Conservation (phyloP, 805 yeast genomes). For the Metschnikowia continentalis region DNA sequence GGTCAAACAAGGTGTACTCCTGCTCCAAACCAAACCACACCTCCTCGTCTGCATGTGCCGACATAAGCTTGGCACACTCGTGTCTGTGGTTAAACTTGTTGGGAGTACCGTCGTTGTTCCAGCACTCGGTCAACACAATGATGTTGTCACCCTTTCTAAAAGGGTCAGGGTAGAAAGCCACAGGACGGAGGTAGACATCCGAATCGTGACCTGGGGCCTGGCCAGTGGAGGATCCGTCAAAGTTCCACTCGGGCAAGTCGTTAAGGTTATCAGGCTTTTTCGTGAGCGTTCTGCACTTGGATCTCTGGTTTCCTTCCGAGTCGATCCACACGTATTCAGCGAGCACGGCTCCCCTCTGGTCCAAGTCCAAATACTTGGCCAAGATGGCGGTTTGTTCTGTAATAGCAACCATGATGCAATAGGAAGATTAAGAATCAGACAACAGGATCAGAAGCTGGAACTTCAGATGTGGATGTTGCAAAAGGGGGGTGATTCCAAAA, state of each 20-base stretch:
- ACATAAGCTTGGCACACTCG: conserved; percentile 92
- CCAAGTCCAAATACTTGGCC: conserved; percentile 76
- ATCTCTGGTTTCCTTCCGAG: conserved; percentile 83
- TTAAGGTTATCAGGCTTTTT: conserved; percentile 67
- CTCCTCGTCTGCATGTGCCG: conserved; percentile 77
- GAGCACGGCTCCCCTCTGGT: conserved; percentile 79
- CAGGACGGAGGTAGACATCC: conserved; percentile 94
- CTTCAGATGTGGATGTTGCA: background rate
- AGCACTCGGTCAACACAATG: conserved; percentile 91
- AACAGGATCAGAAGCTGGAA: background rate
- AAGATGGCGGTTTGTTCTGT: conserved; percentile 74
- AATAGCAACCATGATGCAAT: conserved; percentile 30
- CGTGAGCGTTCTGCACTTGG: conserved; percentile 85
- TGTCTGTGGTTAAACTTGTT: conserved; percentile 98
- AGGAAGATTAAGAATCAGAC: background rate
- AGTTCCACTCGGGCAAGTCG: conserved; percentile 98
- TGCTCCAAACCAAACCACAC: conserved; percentile 99
- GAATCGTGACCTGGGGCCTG: conserved; percentile 99
- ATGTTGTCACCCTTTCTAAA: conserved; percentile 98
- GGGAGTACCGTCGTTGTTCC: conserved; percentile 98
- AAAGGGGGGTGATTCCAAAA: background rate
- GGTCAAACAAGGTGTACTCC: conserved; percentile 95
- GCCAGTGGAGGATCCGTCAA: conserved; percentile 97
- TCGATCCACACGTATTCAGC: conserved; percentile 99
- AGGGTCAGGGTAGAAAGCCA: conserved; percentile 91